Conservation (phyloP, 1,284 basidiomycete genomes). For the Austroboletus niveus region DNA sequence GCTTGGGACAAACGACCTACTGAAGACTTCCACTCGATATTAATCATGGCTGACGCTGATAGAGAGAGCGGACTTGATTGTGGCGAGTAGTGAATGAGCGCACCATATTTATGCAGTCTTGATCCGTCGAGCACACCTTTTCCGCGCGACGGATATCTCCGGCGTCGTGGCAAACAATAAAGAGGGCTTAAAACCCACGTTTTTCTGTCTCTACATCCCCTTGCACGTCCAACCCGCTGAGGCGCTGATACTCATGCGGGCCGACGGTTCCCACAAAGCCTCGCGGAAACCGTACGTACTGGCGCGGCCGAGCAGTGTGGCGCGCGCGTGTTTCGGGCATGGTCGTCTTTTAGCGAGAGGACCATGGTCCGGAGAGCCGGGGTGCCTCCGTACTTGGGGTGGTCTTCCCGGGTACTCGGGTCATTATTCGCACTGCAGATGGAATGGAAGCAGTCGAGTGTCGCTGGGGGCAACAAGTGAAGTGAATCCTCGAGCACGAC, state of each 20-base stretch:
- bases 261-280: conserved; percentile 16
- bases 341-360: neutral
- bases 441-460: conserved; percentile 5
- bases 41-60: conserved; percentile 18
- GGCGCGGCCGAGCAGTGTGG: conserved; percentile 11
- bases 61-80: conserved; percentile 9
- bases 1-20: conserved; percentile 19
- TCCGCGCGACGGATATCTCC: conserved; percentile 20
- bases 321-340: conserved; percentile 18
- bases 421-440: neutral
- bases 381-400: neutral
- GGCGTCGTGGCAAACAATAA: conserved; percentile 7
- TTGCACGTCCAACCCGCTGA: conserved; percentile 3
- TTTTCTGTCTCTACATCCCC: conserved; percentile 4
- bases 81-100: conserved; percentile 6
- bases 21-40: conserved; percentile 45
- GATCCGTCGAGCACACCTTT: conserved; percentile 10
- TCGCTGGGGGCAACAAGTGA: conserved; percentile 5
- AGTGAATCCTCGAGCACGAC: neutral
- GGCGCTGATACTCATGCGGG: neutral
- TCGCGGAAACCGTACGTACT: conserved; percentile 9
- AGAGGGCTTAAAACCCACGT: conserved; percentile 7
- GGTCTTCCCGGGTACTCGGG: neutral
- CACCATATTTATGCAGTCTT: conserved; percentile 23
- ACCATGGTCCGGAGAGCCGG: too few relatives aligned